These are phyloP conservation scores for Bonia amplexicaulis DNA, from an alignment of 176 grass and related monocot species.

Conservation along the genomic window DNA sequence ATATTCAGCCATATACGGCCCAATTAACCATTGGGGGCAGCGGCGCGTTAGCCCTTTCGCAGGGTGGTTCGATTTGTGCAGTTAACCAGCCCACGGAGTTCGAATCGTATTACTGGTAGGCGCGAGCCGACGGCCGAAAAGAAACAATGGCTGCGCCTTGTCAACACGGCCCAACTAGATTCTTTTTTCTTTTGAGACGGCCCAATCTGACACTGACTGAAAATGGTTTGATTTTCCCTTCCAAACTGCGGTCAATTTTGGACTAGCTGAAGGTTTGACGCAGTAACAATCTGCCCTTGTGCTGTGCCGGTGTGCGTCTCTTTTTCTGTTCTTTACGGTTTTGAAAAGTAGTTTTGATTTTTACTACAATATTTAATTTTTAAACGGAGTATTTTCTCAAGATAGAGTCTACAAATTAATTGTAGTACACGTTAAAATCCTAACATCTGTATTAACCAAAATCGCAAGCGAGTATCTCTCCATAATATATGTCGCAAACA, in stretches of 20 bases:
- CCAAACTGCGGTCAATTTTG: background rate
- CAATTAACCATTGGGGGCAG: background rate
- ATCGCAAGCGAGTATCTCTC: no score
- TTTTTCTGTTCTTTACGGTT: no score
- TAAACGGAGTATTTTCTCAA: no score
- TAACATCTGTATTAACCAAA: no score
- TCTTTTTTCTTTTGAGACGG: no score
- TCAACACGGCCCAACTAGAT: background rate
- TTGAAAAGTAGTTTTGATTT: no score
- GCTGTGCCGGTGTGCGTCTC: background rate
- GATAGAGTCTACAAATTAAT: no score
- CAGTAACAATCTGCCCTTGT: background rate
- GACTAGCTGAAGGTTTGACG: background rate
- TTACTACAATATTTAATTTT: no score
- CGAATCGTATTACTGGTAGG: background rate
- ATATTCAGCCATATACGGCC: background rate
- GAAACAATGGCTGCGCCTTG: background rate
- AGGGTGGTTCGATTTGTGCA: background rate
- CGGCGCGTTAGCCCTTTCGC: background rate
- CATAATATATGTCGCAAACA: no score
- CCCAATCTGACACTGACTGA: background rate
- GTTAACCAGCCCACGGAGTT: background rate
- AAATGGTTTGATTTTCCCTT: background rate
- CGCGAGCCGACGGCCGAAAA: background rate
- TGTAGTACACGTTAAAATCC: no score